Evolutionary conservation across 495 filamentous ascomycete species (phyloP), one percentile per base, ranked within the genome.

Genomic region (Trichodelitschia bisporula): DNA sequence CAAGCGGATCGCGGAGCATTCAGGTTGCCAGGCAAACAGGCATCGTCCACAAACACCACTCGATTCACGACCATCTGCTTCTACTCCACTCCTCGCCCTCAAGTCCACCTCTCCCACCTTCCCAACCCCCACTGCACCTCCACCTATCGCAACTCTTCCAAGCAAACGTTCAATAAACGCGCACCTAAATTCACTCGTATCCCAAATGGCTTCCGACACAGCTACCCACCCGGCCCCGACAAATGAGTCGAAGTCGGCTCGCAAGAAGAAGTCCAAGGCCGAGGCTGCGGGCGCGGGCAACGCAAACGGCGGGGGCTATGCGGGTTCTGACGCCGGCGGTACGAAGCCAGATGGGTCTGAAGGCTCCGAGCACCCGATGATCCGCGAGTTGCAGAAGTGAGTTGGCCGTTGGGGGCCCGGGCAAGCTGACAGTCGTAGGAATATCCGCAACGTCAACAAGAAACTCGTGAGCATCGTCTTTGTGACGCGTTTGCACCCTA

Each of bases 331-430:
- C 15, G 26, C 39, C 8, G 34, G 40, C 17, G 28, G 38, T 4
- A 30, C n/a, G 25, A 48, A 50, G 30, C 48, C 39, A 18, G 62
- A 61, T 41, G 64, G 59, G 38, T 55, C 36, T 12, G 55, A 73
- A 29, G 65, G 62, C 34, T 57, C 58, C 27, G 80, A 90, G 42
- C 76, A 61, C 42, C 56, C 62, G 4, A 77, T 84, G 46, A 57
- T 91, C 39, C 77, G 72, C 45, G 83, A 93, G 42, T 58, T 91
- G 13, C 64, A 79, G 38, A 91, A 83, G 79, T 89, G 49, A 43
- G 72, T 56, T 34, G 19, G 4, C 15, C 15, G 26, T 9, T 19
- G 19, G 8, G 4, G 8, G 20, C 4, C 31, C 11, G 13, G 5
- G 16, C 8, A 6, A 12, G 34, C 27, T 24, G n/a, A n/a, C n/a